Percentiles rank a stretch among this genome's conserved stretches.
These are phyloP conservation scores for Agaricus sinodeliciosus DNA, from an alignment of 768 basidiomycete genomes.

Conservation along the genomic window DNA sequence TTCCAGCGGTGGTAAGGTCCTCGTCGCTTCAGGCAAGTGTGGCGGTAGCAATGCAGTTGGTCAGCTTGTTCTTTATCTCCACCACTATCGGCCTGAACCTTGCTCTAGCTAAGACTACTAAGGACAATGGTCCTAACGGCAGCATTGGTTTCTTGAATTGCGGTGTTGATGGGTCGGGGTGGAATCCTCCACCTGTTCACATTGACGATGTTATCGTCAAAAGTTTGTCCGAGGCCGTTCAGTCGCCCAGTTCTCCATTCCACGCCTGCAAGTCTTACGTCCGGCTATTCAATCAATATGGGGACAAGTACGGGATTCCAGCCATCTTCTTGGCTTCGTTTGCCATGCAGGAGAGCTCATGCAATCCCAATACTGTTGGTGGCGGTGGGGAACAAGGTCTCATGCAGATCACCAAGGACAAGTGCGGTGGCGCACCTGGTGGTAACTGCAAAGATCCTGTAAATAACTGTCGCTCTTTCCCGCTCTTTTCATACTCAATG, in stretches of 20 bases:
- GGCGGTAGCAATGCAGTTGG: conserved; percentile 14
- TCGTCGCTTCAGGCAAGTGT: conserved; percentile 9
- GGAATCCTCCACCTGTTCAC: conserved; percentile 63
- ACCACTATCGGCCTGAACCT: background rate
- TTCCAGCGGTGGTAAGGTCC: conserved; percentile 6
- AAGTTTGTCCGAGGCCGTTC: conserved; percentile 40
- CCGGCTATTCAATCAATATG: conserved; percentile 54
- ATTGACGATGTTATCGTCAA: conserved; percentile 44
- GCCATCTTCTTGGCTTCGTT: conserved; percentile 78
- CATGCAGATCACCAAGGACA: conserved; percentile 80
- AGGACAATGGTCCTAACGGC: conserved; percentile 61
- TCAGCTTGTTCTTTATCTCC: conserved; percentile 24
- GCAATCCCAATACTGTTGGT: conserved; percentile 61
- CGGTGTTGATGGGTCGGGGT: conserved; percentile 61
- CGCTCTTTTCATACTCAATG: background rate
- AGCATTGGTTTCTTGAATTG: conserved; percentile 74
- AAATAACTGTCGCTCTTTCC: conserved; percentile 14
- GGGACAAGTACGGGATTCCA: conserved; percentile 43
- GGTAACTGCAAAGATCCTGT: conserved; percentile 44
- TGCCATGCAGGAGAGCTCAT: conserved; percentile 80
- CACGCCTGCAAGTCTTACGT: conserved; percentile 46
- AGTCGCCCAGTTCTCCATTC: conserved; percentile 49
- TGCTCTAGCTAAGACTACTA: conserved; percentile 39
- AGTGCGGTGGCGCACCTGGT: conserved; percentile 54
- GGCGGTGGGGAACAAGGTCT: conserved; percentile 80